These are phyloP conservation scores for Alliaria petiolata DNA, from an alignment of 345 rosid genomes.

Conservation along the genomic window DNA sequence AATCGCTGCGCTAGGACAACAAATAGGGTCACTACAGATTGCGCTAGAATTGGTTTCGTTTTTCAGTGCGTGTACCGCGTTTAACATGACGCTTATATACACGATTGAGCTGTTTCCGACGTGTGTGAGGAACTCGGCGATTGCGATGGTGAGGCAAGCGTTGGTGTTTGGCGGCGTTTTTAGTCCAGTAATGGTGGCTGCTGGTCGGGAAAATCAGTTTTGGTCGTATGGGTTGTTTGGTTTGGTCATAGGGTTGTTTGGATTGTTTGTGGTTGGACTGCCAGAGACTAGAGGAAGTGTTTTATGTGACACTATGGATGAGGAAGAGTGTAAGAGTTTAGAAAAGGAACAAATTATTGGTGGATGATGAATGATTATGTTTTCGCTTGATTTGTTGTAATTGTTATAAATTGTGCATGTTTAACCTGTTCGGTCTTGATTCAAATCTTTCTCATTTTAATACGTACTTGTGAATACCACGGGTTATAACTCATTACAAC, in stretches of 20 bases:
- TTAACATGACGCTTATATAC: conserved; percentile 38
- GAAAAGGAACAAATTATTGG: not conserved
- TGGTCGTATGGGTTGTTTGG: conserved; percentile 56
- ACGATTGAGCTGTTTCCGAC: conserved; percentile 59
- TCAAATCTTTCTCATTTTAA: not conserved
- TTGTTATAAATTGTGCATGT: not conserved
- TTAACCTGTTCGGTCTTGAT: not conserved
- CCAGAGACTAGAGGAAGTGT: conserved; percentile 59
- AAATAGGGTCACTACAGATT: conserved; percentile 31
- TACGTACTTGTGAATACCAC: not conserved
- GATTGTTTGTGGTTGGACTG: conserved; percentile 42
- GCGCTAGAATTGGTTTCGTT: conserved; percentile 58
- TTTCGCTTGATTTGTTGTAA: not conserved
- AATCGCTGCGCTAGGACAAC: conserved; percentile 18
- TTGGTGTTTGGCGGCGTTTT: conserved; percentile 48
- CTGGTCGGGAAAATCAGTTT: conserved; percentile 38
- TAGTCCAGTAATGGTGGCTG: conserved; percentile 52
- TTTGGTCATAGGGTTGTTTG: conserved; percentile 44
- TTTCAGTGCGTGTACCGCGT: conserved; percentile 46
- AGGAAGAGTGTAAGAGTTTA: conserved; percentile 42
- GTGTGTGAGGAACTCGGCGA: conserved; percentile 56
- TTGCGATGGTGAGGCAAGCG: conserved; percentile 57
- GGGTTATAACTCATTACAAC: not conserved
- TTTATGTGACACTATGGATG: conserved; percentile 60
- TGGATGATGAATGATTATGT: not conserved